These are phyloP conservation scores for Collybia sp. DNA, from an alignment of 768 basidiomycete species.

Conservation along the genomic window DNA sequence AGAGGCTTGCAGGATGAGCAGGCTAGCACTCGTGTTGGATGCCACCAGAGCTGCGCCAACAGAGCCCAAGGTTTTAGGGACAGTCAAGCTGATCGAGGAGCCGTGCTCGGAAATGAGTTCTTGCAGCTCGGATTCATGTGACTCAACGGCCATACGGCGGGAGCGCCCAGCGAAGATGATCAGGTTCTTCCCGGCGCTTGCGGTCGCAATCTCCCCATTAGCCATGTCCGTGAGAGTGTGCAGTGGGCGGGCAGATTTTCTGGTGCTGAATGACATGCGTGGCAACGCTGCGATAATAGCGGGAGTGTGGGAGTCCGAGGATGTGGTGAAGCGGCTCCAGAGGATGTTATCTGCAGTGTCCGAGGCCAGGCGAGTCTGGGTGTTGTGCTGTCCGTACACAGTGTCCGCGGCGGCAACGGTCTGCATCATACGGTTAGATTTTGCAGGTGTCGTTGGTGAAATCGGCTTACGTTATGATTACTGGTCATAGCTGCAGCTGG, in stretches of 20 bases:
- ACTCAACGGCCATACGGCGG: conserved; percentile 58
- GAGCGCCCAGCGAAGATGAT: conserved; percentile 74
- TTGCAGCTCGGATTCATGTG: conserved; percentile 55
- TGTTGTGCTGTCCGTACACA: conserved; percentile 59
- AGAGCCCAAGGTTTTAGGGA: conserved; percentile 73
- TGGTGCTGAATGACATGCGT: conserved; percentile 57
- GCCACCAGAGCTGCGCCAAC: conserved; percentile 67
- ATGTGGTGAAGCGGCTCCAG: conserved; percentile 61
- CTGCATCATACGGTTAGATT: conserved; percentile 19
- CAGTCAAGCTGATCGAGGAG: conserved; percentile 43
- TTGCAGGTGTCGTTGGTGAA: conserved; percentile 1
- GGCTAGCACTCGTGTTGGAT: conserved; percentile 40
- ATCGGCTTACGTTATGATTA: conserved; percentile 26
- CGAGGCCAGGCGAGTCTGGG: conserved; percentile 66
- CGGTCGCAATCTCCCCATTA: conserved; percentile 18
- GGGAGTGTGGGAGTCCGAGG: conserved; percentile 18
- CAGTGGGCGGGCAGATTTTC: conserved; percentile 49
- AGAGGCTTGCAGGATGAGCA: conserved; percentile 48
- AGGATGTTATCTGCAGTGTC: conserved; percentile 78
- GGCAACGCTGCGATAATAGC: conserved; percentile 40
- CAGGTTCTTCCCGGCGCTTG: conserved; percentile 36
- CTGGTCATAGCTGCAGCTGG: conserved; percentile 7
- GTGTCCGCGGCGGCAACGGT: conserved; percentile 59
- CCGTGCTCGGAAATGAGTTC: conserved; percentile 36
- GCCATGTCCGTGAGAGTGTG: conserved; percentile 47